These are phyloP conservation scores for Colletotrichum sp. DNA, from an alignment of 2,329 filamentous ascomycete species.

Conservation along the genomic window DNA sequence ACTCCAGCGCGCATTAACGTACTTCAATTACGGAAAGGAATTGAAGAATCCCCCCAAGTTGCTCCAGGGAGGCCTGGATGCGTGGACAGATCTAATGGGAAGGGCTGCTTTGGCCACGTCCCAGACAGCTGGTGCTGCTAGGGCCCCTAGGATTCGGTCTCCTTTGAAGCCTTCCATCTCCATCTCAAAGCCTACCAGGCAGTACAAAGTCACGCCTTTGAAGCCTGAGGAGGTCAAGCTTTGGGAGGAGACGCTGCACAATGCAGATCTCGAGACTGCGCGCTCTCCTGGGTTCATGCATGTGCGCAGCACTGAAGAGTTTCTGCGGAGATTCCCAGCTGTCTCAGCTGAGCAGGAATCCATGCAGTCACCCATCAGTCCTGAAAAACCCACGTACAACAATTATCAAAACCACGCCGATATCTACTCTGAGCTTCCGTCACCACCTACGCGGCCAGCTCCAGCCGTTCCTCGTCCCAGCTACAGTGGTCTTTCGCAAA, in stretches of 20 bases:
- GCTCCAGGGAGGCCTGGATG: constrained; percentile 80
- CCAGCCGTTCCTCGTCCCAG: constrained; percentile 72
- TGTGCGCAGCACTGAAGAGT: constrained; percentile 80
- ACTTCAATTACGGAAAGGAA: constrained; percentile 82
- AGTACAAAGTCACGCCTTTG: constrained; percentile 67
- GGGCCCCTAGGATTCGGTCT: constrained; percentile 8
- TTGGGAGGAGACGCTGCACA: constrained; percentile 79
- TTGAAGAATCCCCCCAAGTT: constrained; percentile 77
- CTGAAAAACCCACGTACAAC: constrained; percentile 11
- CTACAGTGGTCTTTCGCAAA: constrained; percentile 73
- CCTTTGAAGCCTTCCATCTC: constrained; percentile 13
- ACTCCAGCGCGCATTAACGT: constrained; percentile 78
- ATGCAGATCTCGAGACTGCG: constrained; percentile 60
- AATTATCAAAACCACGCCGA: constrained; percentile 29
- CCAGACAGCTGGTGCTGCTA: constrained; percentile 20
- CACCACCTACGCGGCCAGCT: constrained; percentile 69
- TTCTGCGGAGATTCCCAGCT: constrained; percentile 81
- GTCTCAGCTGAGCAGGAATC: constrained; percentile 66
- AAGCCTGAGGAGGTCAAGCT: constrained; percentile 80
- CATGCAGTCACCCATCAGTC: constrained; percentile 51
- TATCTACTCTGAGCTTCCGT: constrained; percentile 53
- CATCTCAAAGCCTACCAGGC: constrained; percentile 37
- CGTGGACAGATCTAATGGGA: constrained; percentile 87
- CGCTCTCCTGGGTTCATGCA: constrained; percentile 55
- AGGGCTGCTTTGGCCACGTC: constrained; percentile 61